These are phyloP conservation scores for Cladochytrium replicatum DNA, from an alignment of 192 early-diverging fungal genomes.

Conservation along the genomic window DNA sequence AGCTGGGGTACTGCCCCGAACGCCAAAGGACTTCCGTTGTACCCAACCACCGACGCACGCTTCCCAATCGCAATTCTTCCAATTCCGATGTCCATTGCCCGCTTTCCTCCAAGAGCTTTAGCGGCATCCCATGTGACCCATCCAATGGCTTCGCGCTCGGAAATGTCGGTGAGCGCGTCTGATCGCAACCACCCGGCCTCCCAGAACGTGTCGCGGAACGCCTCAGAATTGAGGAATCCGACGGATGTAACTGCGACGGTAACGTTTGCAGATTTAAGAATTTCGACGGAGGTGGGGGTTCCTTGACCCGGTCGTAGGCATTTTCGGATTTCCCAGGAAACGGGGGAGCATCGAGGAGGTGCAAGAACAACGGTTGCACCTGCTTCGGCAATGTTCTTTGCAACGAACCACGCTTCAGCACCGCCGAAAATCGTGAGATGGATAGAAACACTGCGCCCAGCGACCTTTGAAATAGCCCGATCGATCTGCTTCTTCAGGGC, in stretches of 20 bases:
- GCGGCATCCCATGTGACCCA: conserved; percentile 47
- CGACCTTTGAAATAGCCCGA: no score
- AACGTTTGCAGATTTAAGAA: no score
- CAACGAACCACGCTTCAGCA: conserved; percentile 50
- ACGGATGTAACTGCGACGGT: no score
- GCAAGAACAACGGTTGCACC: conserved; percentile 39
- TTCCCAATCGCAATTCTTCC: conserved; percentile 1
- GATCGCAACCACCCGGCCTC: conserved; percentile 46
- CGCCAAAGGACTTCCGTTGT: conserved; percentile 48
- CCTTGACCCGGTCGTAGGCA: conserved; percentile 42
- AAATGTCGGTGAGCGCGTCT: conserved; percentile 20
- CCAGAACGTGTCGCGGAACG: conserved; percentile 52
- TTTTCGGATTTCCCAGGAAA: conserved; percentile 31
- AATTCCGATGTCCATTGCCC: neutral
- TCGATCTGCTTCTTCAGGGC: conserved; percentile 37
- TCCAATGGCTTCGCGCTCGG: conserved; percentile 48
- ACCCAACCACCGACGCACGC: conserved; percentile 39
- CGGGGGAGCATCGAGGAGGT: conserved; percentile 45
- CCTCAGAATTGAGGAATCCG: no score
- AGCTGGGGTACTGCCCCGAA: conserved; percentile 35
- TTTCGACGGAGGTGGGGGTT: conserved; percentile 36
- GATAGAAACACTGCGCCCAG: conserved; percentile 11
- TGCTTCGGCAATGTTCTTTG: no score
- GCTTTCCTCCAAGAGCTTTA: neutral
- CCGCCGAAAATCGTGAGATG: conserved; percentile 42